phyloP scores from a whole-genome alignment of 371 early-diverging fungal species.

The Thermomucor indicae-seudaticae region DNA sequence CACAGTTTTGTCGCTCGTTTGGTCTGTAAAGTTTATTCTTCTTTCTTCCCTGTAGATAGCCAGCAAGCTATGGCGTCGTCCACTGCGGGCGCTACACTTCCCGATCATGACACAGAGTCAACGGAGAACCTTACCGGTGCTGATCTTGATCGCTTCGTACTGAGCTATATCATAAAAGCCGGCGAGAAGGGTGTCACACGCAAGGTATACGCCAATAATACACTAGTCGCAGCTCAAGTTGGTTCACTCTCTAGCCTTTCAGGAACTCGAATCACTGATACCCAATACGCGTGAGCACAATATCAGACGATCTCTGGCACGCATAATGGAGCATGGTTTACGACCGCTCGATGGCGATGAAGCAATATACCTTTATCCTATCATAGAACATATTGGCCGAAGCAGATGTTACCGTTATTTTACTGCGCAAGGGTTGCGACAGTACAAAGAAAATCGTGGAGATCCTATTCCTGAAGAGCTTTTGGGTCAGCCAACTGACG shows the following conservation, averaged over 20 bases:
- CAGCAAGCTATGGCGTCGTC: no score
- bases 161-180: not conserved
- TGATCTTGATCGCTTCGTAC: not conserved
- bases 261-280: not conserved
- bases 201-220: not conserved
- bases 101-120: not conserved
- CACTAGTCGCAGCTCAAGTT: not conserved
- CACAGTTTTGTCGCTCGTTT: no score
- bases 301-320: not conserved
- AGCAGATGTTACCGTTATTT: constrained; percentile 13
- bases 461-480: not conserved
- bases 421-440: constrained; percentile 1
- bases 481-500: not conserved
- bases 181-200: not conserved
- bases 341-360: not conserved
- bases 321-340: not conserved
- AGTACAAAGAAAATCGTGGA: constrained; percentile 1
- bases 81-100: not conserved
- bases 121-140: not conserved
- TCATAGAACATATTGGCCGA: constrained; percentile 7
- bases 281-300: not conserved
- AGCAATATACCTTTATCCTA: not conserved
- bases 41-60: no score
- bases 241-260: not conserved
- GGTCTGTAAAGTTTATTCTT: no score